Percentiles rank a stretch among this genome's conserved stretches.
These are phyloP conservation scores for Oryza australiensis DNA, from an alignment of 176 grass and related monocot species.

Conservation along the genomic window DNA sequence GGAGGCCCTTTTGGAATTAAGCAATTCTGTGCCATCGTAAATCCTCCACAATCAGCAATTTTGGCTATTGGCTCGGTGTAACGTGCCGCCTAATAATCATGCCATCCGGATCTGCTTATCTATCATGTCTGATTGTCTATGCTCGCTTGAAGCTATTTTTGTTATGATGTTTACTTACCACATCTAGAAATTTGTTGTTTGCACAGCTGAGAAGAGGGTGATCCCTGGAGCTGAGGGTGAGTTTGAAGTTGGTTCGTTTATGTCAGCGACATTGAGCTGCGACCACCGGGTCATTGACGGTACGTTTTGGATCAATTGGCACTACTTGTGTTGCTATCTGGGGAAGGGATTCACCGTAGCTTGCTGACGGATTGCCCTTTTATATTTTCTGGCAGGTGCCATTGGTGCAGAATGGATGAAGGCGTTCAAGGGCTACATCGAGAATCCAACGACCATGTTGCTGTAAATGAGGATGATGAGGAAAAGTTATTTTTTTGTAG, in stretches of 20 bases:
- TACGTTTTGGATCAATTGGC: constrained; percentile 3
- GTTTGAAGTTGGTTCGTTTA: constrained; percentile 67
- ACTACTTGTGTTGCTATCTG: not conserved
- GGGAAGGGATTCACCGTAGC: not conserved
- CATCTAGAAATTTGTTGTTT: constrained; percentile 7
- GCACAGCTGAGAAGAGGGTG: constrained; percentile 75
- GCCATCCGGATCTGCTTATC: not conserved
- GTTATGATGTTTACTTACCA: not conserved
- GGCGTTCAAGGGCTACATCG: constrained; percentile 77
- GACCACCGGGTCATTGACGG: constrained; percentile 73
- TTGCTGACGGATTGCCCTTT: not conserved
- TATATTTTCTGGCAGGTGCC: constrained; percentile 44
- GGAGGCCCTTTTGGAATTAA: constrained; percentile 83
- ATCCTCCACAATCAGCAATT: constrained; percentile 74
- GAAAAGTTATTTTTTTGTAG: constrained; percentile 42
- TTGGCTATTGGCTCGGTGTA: constrained; percentile 79
- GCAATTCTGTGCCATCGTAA: constrained; percentile 79
- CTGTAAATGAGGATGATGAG: constrained; percentile 39
- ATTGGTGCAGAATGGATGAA: constrained; percentile 72
- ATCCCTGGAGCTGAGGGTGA: constrained; percentile 47
- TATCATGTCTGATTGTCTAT: not conserved
- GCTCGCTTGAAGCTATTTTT: not conserved
- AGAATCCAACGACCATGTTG: constrained; percentile 66
- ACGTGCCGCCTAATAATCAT: not conserved
- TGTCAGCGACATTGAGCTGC: constrained; percentile 70